Base-by-base conservation (phyloP, 2,329 filamentous ascomycete genomes). In the Microsporum audouinii region DNA sequence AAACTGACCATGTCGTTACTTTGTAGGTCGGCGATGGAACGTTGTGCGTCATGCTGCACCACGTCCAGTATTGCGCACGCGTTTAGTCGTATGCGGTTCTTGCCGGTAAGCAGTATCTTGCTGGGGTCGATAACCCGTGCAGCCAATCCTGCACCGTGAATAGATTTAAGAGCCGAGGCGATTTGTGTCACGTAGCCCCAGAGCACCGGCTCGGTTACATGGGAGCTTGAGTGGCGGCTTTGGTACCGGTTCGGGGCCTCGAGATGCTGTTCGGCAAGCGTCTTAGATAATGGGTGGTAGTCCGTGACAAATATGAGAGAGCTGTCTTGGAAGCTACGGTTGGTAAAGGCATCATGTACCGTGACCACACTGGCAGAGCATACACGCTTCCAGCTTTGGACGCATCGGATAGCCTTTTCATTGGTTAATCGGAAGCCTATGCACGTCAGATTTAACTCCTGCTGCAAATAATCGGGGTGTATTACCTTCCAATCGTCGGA, bases 111-210 rank as follows among this genome's bases (percentile, higher is more conserved):
- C 14, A 99, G 81, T 61, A 99, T 86, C 72, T 97, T 97, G 74
- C 84, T 92, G 10, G 89, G 81, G 62, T 94, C 89, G 53, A 99
- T 84, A 59, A 92, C 87, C 57, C 91, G 84, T 41, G 91, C 92
- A 27, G 94, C 92, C 45, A 97, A 79, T 23, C 88, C 88, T 60
- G 82, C 83, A 10, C 82, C 80, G 71, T 99, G 94, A 43, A 99
- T 92, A 0, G 88, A 83, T 70, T 89, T 92, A 39, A 99, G 78
- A 0, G 89, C 94, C 65, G 88, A 94, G 43, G 90, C 86, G 63
- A 99, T 87, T 72, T 99, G 94, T 4, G 91, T 88, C 63, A 96
- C 84, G 71, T 97, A 99, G 51, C 85, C 84, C 94, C 94, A 99
- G 1, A 99, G 75, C 0, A 89, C 80, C 61, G 85, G 83, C 72